Conservation (phyloP, 2,329 filamentous ascomycete species). For the Parafenestella ontariensis region DNA sequence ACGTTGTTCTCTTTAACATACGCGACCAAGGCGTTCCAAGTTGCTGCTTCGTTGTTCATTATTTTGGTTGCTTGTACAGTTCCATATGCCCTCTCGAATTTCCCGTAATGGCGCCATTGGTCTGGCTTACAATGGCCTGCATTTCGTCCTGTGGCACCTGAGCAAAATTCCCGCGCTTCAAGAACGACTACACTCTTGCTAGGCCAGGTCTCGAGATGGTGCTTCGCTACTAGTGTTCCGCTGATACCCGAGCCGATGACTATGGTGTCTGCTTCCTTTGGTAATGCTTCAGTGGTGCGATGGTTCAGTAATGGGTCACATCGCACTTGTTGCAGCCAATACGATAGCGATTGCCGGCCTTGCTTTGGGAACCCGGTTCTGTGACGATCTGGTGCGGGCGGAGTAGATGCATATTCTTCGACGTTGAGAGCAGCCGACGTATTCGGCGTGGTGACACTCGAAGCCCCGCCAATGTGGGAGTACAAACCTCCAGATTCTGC, state of each 20-base stretch:
- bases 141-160: conserved; percentile 38
- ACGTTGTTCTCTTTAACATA: conserved; percentile 32
- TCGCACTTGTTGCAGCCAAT: conserved; percentile 39
- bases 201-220: conserved; percentile 30
- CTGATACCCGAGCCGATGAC: conserved; percentile 46
- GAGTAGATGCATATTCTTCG: conserved; percentile 24
- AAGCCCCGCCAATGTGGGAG: conserved; percentile 9
- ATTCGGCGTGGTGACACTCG: conserved; percentile 12
- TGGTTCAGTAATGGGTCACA: conserved; percentile 34
- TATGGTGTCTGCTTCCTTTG: conserved; percentile 39
- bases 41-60: conserved; percentile 33
- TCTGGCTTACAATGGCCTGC: conserved; percentile 38
- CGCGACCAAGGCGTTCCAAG: conserved; percentile 28
- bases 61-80: conserved; percentile 36
- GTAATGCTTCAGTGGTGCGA: conserved; percentile 39
- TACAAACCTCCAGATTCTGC: neutral
- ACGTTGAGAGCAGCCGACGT: conserved; percentile 22
- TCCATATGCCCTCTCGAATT: conserved; percentile 35
- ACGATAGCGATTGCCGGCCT: conserved; percentile 34
- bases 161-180: conserved; percentile 41
- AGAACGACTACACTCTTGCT: conserved; percentile 25
- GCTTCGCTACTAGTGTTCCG: conserved; percentile 27
- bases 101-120: conserved; percentile 34
- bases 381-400: conserved; percentile 1
- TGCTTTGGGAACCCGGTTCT: conserved; percentile 33